phyloP scores from a whole-genome alignment of 1,284 basidiomycete species.

The Laetiporus sulphureus region DNA sequence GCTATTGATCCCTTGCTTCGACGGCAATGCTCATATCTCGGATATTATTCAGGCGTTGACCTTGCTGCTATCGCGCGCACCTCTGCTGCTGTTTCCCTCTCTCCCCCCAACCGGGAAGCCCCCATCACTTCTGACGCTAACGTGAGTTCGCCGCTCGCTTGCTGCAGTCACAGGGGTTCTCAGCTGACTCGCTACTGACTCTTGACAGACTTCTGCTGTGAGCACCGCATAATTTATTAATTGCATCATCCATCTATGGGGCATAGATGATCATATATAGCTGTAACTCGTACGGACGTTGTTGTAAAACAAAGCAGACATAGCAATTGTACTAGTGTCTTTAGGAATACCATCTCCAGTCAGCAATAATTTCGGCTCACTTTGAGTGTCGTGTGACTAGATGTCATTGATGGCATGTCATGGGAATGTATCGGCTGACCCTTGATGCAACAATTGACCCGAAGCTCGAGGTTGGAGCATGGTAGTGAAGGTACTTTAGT shows the following conservation, averaged over 20 bases:
- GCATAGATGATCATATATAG: too few species aligned
- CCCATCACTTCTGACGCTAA: slow-evolving; percentile 32
- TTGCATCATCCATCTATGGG: slow-evolving; percentile 1
- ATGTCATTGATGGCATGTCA: too few species aligned
- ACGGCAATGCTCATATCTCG: slow-evolving; percentile 5
- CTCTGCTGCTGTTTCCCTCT: slow-evolving; percentile 64
- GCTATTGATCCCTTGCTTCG: neutral
- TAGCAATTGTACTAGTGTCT: too few species aligned
- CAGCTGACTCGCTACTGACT: slow-evolving; percentile 3
- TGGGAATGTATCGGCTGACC: too few species aligned
- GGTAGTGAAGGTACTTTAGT: too few species aligned
- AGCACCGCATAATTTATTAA: slow-evolving; percentile 2
- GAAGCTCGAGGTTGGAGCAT: too few species aligned
- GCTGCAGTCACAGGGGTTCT: neutral
- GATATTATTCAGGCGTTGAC: slow-evolving; percentile 43
- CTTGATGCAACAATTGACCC: too few species aligned
- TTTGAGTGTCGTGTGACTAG: too few species aligned
- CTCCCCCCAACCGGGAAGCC: slow-evolving; percentile 47
- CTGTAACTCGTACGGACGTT: too few species aligned
- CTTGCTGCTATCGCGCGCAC: slow-evolving; percentile 77
- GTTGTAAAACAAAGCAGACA: neutral
- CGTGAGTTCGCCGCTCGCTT: slow-evolving; percentile 27
- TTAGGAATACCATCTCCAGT: too few species aligned
- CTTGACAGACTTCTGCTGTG: neutral
- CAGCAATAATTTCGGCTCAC: too few species aligned